Conservation (phyloP, 345 rosid genomes). For the Raphanus raphanistrum region DNA sequence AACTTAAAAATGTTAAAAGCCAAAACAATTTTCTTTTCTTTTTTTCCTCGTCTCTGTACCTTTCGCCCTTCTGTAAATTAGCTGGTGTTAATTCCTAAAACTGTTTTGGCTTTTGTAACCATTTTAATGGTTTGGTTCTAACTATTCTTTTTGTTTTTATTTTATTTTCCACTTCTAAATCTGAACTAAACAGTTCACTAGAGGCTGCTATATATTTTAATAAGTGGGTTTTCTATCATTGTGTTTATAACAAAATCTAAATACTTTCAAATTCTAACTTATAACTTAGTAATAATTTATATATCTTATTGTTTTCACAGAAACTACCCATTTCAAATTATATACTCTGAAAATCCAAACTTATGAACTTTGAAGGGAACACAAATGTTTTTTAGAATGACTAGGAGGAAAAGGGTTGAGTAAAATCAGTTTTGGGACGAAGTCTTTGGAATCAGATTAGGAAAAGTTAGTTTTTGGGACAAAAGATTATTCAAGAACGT, state of each 20-base stretch:
- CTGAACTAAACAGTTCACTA: slow-evolving; percentile 2
- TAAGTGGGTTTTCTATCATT: background rate
- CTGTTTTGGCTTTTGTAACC: background rate
- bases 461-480: background rate
- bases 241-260: background rate
- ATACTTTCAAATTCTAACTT: background rate
- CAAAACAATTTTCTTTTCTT: background rate
- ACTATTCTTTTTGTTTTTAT: background rate
- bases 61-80: slow-evolving; percentile 27
- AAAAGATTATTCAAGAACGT: background rate
- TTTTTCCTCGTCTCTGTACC: slow-evolving; percentile 1
- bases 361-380: background rate
- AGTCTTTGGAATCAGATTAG: background rate
- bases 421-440: background rate
- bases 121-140: background rate
- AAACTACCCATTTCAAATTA: background rate
- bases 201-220: background rate
- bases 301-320: background rate
- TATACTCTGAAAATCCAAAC: background rate
- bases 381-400: background rate
- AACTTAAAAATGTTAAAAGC: background rate
- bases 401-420: background rate
- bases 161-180: slow-evolving; percentile 1
- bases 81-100: slow-evolving; percentile 34
- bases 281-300: background rate